Percentiles rank a stretch among this genome's conserved stretches.
phyloP scores from a whole-genome alignment of 106 monocot genomes.

The Narthecium ossifragum region DNA sequence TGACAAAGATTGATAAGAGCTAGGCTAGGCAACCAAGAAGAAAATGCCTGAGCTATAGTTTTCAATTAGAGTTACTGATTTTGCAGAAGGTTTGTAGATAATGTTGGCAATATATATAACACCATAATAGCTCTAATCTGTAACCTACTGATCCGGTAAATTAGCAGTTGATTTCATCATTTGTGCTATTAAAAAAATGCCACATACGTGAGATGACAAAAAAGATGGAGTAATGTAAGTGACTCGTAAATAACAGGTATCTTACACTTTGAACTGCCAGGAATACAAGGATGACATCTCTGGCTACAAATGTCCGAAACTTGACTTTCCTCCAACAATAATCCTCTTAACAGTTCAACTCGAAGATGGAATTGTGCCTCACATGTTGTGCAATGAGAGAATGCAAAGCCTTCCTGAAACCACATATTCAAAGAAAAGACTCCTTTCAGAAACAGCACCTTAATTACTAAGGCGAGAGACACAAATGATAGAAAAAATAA shows the following conservation, averaged over 20 bases:
- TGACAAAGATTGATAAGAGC: background rate
- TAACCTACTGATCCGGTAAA: background rate
- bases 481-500: background rate
- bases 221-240: no score
- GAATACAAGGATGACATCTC: conserved; percentile 93
- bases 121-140: no score
- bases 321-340: conserved; percentile 76
- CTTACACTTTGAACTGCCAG: conserved; percentile 90
- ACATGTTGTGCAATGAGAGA: conserved; percentile 32
- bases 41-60: no score
- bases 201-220: no score
- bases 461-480: background rate
- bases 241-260: background rate
- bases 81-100: no score
- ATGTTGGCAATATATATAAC: no score
- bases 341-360: conserved; percentile 64
- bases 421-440: no score
- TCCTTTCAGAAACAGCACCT: no score
- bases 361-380: conserved; percentile 27
- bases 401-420: conserved; percentile 29
- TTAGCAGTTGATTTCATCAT: no score
- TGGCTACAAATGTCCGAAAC: conserved; percentile 84
- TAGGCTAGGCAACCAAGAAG: background rate
- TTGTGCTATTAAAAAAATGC: no score
- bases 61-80: no score